Conservation (phyloP, 2,329 filamentous ascomycete species). For the Neonectria neomacrospora region DNA sequence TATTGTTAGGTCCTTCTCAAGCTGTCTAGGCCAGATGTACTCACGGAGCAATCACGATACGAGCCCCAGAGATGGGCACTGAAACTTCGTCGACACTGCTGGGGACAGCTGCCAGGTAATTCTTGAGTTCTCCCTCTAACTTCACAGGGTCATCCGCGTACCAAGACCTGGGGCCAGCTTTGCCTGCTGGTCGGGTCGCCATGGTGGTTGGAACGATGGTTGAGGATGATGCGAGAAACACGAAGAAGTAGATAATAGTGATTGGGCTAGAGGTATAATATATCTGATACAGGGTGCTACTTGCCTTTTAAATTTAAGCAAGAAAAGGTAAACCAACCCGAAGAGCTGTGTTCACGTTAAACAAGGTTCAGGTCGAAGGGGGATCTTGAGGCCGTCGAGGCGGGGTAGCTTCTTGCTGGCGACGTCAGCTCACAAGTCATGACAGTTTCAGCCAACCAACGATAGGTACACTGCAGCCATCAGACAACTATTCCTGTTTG, state of each 20-base stretch:
- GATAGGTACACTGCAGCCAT: neutral
- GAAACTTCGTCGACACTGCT: constrained; percentile 65
- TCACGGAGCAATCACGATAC: constrained; percentile 93
- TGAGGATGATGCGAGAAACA: neutral
- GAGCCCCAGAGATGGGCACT: constrained; percentile 78
- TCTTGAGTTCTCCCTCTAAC: constrained; percentile 77
- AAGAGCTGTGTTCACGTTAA: neutral
- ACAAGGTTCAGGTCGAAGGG: neutral
- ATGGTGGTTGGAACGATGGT: constrained; percentile 22
- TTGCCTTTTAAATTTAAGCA: neutral
- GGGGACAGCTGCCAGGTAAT: constrained; percentile 79
- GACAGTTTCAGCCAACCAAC: neutral
- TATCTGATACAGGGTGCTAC: too few relatives aligned
- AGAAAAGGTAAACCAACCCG: neutral
- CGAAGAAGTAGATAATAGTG: neutral
- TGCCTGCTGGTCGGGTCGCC: constrained; percentile 66
- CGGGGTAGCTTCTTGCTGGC: neutral
- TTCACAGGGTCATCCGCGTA: constrained; percentile 71
- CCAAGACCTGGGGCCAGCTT: constrained; percentile 81
- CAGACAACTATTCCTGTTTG: neutral
- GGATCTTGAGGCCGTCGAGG: neutral
- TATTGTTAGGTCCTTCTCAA: constrained; percentile 3
- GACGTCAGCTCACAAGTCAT: constrained; percentile 11
- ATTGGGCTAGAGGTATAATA: neutral
- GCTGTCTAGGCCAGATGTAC: constrained; percentile 45